Base-by-base conservation (phyloP, 1,284 basidiomycete species). In the Gomphus bonarii region DNA sequence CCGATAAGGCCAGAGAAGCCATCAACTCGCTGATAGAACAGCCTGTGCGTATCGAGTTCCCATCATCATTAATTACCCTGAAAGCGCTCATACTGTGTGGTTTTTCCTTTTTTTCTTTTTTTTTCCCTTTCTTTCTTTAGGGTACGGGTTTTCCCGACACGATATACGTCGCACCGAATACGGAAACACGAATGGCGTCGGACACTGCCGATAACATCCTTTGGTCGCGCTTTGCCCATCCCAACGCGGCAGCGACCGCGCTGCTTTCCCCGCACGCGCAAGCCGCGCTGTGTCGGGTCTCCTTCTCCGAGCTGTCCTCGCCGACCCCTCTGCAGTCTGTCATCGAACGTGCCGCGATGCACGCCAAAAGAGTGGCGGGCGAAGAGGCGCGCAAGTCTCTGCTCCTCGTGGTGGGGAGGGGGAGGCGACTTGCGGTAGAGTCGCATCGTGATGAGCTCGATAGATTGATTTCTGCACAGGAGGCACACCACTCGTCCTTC, bases 391-490 rank as follows among this genome's bases (percentile, higher is more conserved):
- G 40, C 10, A 53, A 53, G 50, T 72, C 76, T 14, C 70, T 88
- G 40, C 73, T 91, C 42, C 75, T 89, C 10, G 69, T 90, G 14
- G 68, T 75, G n/a, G 91, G 91, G 1, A 78, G 92, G 1, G 90
- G 88, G 25, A 75, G 91, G 55, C 74, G 86, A 52, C 73, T 88
- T 70, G 78, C 81, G 4, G 70, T 78, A 1, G 77, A 81, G 61
- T 76, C 74, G 16, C 75, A 85, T 59, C 62, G 66, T 16, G 63
- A 63, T 1, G 92, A 95, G 70, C 66, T 91, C 53, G 73, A 73
- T 28, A 66, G 72, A 56, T 66, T 91, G 36, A 68, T 83, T 12
- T 66, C 74, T 3, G 75, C 76, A 59, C 67, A 73, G n/a, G 76
- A 66, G n/a, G n/a, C n/a, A n/a, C n/a, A n/a, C 16, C 61, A 63